phyloP scores from a whole-genome alignment of 177 flowering plant genomes.

The Vitis hybrid region DNA sequence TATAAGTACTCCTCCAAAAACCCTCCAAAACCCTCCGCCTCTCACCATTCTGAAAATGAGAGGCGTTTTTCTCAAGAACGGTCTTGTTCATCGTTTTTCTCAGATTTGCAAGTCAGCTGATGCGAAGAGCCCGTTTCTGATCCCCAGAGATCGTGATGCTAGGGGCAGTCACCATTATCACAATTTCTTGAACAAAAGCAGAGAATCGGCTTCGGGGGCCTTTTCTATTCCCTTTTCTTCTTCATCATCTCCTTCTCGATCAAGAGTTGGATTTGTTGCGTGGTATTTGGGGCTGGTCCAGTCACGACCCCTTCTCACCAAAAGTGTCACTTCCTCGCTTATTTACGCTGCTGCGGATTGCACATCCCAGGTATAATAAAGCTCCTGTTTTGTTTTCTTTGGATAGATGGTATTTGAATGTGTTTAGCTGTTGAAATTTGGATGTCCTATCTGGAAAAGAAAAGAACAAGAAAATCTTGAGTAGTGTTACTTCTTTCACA shows the following conservation, averaged over 20 bases:
- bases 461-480: too few species aligned
- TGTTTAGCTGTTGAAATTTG: too few species aligned
- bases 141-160: not conserved
- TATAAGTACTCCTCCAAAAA: not conserved
- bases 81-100: constrained; percentile 9
- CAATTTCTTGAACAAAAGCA: constrained; percentile 15
- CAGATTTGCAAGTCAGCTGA: not conserved
- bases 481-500: too few species aligned
- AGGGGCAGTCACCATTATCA: constrained; percentile 11
- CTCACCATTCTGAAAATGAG: constrained; percentile 9
- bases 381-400: not conserved
- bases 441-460: too few species aligned
- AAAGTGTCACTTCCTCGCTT: constrained; percentile 41
- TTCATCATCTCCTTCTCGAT: constrained; percentile 5
- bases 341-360: constrained; percentile 54
- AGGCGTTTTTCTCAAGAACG: constrained; percentile 9
- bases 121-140: not conserved
- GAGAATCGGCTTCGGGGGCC: constrained; percentile 10
- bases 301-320: constrained; percentile 43
- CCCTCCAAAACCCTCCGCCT: not conserved
- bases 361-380: constrained; percentile 43
- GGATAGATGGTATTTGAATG: too few species aligned
- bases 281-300: constrained; percentile 59
- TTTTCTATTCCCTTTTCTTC: constrained; percentile 13
- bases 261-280: constrained; percentile 27